Percentiles rank a stretch among this genome's conserved stretches.
phyloP scores from a whole-genome alignment of 2,329 filamentous ascomycete genomes.

The Aspergillus proliferans region DNA sequence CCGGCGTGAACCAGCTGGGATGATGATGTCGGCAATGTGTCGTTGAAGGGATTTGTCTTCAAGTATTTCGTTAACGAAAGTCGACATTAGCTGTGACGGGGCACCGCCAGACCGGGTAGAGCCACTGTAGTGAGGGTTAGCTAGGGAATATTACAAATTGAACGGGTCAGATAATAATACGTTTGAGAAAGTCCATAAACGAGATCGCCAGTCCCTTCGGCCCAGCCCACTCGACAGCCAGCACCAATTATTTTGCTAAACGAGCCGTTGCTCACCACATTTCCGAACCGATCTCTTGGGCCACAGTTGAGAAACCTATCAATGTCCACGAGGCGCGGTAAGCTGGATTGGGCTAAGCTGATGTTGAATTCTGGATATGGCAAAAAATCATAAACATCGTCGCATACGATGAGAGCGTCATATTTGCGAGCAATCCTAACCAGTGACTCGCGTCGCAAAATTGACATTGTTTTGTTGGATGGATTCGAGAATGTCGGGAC shows the following conservation, averaged over 20 bases:
- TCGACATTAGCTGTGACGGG: slow-evolving; percentile 54
- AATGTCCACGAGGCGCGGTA: slow-evolving; percentile 73
- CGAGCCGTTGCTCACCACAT: slow-evolving; percentile 77
- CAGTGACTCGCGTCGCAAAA: slow-evolving; percentile 59
- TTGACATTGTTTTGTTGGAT: slow-evolving; percentile 72
- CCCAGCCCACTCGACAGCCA: slow-evolving; percentile 81
- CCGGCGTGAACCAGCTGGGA: slow-evolving; percentile 50
- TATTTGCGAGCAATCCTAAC: slow-evolving; percentile 70
- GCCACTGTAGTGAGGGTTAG: slow-evolving; percentile 36
- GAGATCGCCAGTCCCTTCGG: slow-evolving; percentile 62
- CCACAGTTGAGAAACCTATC: slow-evolving; percentile 62
- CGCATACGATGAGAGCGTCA: slow-evolving; percentile 75
- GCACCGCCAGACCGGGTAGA: slow-evolving; percentile 54
- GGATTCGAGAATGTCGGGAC: slow-evolving; percentile 89
- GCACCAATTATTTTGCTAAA: slow-evolving; percentile 85
- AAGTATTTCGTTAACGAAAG: slow-evolving; percentile 51
- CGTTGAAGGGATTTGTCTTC: slow-evolving; percentile 46
- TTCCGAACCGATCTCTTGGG: slow-evolving; percentile 62
- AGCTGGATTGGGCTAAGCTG: slow-evolving; percentile 1
- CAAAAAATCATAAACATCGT: slow-evolving; percentile 93
- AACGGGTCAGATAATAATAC: slow-evolving; percentile 34
- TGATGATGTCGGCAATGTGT: slow-evolving; percentile 49
- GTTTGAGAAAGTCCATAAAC: slow-evolving; percentile 54
- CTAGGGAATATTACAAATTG: not conserved
- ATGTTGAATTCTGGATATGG: slow-evolving; percentile 57